A percentile compares a stretch with the other conserved stretches of the same genome.
phyloP scores from a whole-genome alignment of 352 stramenopile species.

The Pythium phragmiticola region DNA sequence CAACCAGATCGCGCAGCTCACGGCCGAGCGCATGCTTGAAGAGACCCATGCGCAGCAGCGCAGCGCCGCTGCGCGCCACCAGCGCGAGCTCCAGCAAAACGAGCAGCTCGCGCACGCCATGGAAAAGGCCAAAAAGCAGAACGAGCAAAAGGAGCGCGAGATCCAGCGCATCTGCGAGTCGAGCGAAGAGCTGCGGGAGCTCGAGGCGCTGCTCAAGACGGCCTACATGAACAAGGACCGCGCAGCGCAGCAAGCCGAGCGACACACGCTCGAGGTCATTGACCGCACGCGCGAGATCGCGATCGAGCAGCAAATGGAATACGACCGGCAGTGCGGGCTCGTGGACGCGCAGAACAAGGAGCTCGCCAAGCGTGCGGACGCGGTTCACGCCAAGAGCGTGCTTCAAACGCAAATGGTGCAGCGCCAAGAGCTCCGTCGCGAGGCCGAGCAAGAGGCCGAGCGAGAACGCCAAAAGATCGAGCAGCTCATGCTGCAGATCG shows the following conservation, averaged over 20 bases:
- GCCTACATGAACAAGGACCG: conserved; percentile 94
- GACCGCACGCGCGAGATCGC: conserved; percentile 76
- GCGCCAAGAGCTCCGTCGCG: conserved; percentile 56
- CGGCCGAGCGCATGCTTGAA: conserved; percentile 68
- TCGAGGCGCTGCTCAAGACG: conserved; percentile 88
- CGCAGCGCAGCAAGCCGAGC: conserved; percentile 87
- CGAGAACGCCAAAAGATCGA: conserved; percentile 85
- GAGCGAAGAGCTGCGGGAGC: conserved; percentile 88
- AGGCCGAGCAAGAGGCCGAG: conserved; percentile 68
- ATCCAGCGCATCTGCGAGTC: conserved; percentile 90
- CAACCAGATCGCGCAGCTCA: conserved; percentile 65
- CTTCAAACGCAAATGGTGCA: conserved; percentile 74
- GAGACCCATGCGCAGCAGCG: conserved; percentile 35
- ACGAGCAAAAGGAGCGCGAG: conserved; percentile 81
- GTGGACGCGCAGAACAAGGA: conserved; percentile 64
- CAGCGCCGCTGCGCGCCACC: conserved; percentile 24
- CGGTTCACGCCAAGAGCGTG: conserved; percentile 62
- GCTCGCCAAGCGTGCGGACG: conserved; percentile 59
- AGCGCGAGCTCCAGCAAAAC: conserved; percentile 64
- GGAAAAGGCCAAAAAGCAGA: conserved; percentile 50
- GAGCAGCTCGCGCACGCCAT: conserved; percentile 70
- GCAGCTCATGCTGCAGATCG: conserved; percentile 83
- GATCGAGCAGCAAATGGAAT: conserved; percentile 93
- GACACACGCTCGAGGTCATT: conserved; percentile 66
- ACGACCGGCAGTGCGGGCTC: conserved; percentile 81